Conservation (phyloP, 768 basidiomycete genomes). For the Podaxis sp. region DNA sequence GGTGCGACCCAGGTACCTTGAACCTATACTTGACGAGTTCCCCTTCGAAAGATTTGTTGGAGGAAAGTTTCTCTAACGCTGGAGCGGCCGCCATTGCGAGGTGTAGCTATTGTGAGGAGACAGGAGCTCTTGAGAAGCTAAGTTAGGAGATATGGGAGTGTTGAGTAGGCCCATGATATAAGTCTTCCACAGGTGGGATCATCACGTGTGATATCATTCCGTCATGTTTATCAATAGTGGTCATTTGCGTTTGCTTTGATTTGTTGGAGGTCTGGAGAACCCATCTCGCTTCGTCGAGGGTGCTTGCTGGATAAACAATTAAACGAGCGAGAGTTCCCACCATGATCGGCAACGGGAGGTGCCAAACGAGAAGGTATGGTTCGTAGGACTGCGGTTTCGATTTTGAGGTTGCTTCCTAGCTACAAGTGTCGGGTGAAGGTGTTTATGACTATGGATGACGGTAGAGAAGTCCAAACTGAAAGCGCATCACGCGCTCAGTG, state of each 20-base stretch:
- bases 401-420: background rate
- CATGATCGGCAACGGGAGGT: no score
- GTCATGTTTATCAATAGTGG: background rate
- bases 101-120: background rate
- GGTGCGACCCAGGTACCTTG: conserved; percentile 37
- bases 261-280: background rate
- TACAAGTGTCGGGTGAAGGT: background rate
- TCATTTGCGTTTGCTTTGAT: background rate
- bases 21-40: conserved; percentile 83
- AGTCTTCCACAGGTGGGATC: conserved; percentile 6
- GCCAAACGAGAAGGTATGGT: background rate
- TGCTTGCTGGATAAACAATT: no score
- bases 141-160: conserved; percentile 6
- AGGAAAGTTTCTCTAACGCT: conserved; percentile 62
- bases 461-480: background rate
- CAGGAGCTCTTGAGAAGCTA: background rate
- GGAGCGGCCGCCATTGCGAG: background rate
- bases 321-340: no score
- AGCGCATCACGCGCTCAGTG: no score
- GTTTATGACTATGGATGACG: background rate
- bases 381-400: background rate
- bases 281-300: background rate
- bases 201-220: conserved; percentile 7
- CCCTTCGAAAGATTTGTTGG: conserved; percentile 79
- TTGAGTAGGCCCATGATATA: conserved; percentile 5